These are phyloP conservation scores for Odontarrhena argentea DNA, from an alignment of 345 rosid genomes.

Conservation along the genomic window DNA sequence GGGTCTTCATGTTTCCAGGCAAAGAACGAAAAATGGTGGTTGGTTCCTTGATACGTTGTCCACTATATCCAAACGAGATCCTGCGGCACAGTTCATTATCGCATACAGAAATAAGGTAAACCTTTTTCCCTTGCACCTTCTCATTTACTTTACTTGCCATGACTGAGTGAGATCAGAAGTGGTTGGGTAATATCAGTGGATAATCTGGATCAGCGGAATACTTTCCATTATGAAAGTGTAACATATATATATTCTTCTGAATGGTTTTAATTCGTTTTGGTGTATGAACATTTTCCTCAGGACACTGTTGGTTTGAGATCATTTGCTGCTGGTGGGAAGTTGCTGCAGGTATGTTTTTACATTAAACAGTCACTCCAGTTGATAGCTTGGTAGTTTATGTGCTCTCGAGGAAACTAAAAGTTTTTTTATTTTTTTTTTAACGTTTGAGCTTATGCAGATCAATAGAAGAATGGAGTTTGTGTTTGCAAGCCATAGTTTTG, in stretches of 20 bases:
- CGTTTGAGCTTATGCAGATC: constrained; percentile 56
- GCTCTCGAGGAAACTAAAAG: constrained; percentile 25
- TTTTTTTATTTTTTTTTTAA: constrained; percentile 9
- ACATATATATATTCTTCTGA: not conserved
- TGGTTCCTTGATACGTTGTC: constrained; percentile 94
- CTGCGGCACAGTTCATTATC: constrained; percentile 96
- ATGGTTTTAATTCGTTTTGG: constrained; percentile 19
- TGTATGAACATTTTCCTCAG: constrained; percentile 44
- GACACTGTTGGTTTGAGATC: constrained; percentile 97
- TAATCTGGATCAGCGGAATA: not conserved
- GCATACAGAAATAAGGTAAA: constrained; percentile 85
- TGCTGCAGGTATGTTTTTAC: constrained; percentile 75
- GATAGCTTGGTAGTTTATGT: not conserved
- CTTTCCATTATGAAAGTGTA: not conserved
- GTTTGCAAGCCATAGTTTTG: constrained; percentile 97
- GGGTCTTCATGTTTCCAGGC: constrained; percentile 83
- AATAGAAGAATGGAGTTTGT: constrained; percentile 96
- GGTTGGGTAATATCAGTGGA: not conserved
- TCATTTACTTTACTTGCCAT: constrained; percentile 6
- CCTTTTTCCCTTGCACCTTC: constrained; percentile 13
- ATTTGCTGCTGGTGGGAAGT: constrained; percentile 98
- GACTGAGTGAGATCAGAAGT: constrained; percentile 5
- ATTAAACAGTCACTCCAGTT: constrained; percentile 3
- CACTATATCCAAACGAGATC: constrained; percentile 90
- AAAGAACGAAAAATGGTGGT: constrained; percentile 95